phyloP scores from a whole-genome alignment of 169 alveolate genomes.

The Plasmodium falciparum region DNA sequence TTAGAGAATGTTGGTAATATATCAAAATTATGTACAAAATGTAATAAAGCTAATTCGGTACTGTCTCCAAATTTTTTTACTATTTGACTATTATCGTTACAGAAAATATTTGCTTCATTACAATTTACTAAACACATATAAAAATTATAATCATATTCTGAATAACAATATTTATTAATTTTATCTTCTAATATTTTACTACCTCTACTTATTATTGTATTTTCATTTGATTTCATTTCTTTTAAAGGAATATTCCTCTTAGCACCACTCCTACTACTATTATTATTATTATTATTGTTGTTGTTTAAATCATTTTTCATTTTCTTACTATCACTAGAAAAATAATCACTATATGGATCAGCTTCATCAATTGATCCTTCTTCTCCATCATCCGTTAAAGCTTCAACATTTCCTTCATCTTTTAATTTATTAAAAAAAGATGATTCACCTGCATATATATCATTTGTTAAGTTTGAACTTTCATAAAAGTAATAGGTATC shows the following conservation, averaged over 20 bases:
- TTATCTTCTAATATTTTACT: conserved; percentile 72
- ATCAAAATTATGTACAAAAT: conserved; percentile 68
- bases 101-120: conserved; percentile 64
- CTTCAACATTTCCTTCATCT: background rate
- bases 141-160: conserved; percentile 47
- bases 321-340: background rate
- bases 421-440: conserved; percentile 48
- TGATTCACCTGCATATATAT: background rate
- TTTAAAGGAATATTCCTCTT: background rate
- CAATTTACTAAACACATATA: conserved; percentile 68
- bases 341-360: background rate
- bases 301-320: background rate
- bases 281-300: background rate
- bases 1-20: conserved; percentile 17
- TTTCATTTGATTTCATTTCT: conserved; percentile 32
- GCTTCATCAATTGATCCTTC: background rate
- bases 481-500: conserved; percentile 79
- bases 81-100: conserved; percentile 29
- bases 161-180: conserved; percentile 50
- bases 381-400: conserved; percentile 5
- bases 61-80: conserved; percentile 75
- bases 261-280: background rate
- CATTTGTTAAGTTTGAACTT: conserved; percentile 4
- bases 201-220: conserved; percentile 68
- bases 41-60: conserved; percentile 70